These are phyloP conservation scores for Diversispora eburnea DNA, from an alignment of 192 early-diverging fungal genomes.

Conservation along the genomic window DNA sequence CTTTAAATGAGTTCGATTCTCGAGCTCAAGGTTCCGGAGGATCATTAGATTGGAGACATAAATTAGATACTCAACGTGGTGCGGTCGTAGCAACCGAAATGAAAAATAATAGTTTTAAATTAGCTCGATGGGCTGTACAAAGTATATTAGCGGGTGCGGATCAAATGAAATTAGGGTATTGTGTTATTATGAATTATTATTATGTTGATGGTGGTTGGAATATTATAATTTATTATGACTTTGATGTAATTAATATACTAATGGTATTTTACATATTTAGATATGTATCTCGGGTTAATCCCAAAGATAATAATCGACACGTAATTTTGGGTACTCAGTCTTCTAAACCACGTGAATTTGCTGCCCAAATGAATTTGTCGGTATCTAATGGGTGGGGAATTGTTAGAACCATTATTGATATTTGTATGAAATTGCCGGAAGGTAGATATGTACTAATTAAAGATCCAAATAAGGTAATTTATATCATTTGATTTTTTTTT, in stretches of 20 bases:
- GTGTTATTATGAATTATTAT: slow-evolving; percentile 32
- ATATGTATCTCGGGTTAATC: slow-evolving; percentile 71
- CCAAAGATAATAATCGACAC: slow-evolving; percentile 79
- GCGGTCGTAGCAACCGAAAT: slow-evolving; percentile 96
- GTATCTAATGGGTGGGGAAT: slow-evolving; percentile 94
- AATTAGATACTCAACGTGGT: slow-evolving; percentile 90
- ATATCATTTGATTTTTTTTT: neutral
- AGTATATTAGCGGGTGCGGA: slow-evolving; percentile 83
- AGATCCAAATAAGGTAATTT: slow-evolving; percentile 81
- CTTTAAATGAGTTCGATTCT: slow-evolving; percentile 93
- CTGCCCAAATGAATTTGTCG: slow-evolving; percentile 81
- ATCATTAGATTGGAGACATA: slow-evolving; percentile 91
- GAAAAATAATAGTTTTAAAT: slow-evolving; percentile 95
- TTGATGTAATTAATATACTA: neutral
- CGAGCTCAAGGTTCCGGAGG: slow-evolving; percentile 78
- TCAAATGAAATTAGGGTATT: slow-evolving; percentile 81
- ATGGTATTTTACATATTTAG: slow-evolving; percentile 19
- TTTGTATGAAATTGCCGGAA: slow-evolving; percentile 80
- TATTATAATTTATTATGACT: neutral
- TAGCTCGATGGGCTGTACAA: slow-evolving; percentile 95
- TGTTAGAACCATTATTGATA: slow-evolving; percentile 87
- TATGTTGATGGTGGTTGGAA: too few species aligned
- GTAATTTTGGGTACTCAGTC: slow-evolving; percentile 76
- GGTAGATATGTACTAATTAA: slow-evolving; percentile 94
- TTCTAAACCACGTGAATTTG: slow-evolving; percentile 88